Base-by-base conservation (phyloP, 1,139 yeast species). In the Kodamaea suecica region DNA sequence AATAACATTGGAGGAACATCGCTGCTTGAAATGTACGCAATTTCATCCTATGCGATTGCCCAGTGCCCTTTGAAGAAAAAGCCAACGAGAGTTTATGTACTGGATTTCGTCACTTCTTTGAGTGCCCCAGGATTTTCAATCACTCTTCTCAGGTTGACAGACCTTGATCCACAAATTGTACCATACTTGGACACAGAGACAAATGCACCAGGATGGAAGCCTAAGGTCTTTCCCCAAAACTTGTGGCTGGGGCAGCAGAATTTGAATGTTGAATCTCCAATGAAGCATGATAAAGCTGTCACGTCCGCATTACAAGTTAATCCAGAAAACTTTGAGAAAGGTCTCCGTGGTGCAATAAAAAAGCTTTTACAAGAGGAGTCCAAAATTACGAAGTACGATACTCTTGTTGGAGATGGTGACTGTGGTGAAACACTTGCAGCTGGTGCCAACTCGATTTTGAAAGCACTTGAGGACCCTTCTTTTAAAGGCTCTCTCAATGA, bases 381-480 rank as follows among this genome's bases (percentile, higher is more conserved):
- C 4, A 73, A 77, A 47, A 83, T 90, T 50, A 90, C 97, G 0
- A 74, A 78, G 42, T 80, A 84, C 48, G 97, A 90, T 52, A 84
- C 95, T 2, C 70, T 80, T 47, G 97, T 92, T 2, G 97, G 97
- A 41, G 97, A 90, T 57, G 97, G 97, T 48, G 97, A 90, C 56
- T 88, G 97, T 62, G 97, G 97, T 31, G 94, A 86, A 50, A 90
- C 97, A 0, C 65, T 90, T 43, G 86, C 80, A 11, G 73, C 77
- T 19, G 97, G 97, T 30, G 95, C 90, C 16, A 72, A 80, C 37
- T 87, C 87, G 1, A 74, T 90, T 29, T 62, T 77, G 29, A 62
- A 70, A 9, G 78, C 78, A 13, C 57, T 84, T 34, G 63, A 70
- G 17, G 52, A 61, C 9, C 65, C 78, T 23, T 27, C 27, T 14